A percentile compares a stretch with the other conserved stretches of the same genome.
Evolutionary conservation across 257 asterid genomes (phyloP).

Genomic region (Solanum ossicruentum): DNA sequence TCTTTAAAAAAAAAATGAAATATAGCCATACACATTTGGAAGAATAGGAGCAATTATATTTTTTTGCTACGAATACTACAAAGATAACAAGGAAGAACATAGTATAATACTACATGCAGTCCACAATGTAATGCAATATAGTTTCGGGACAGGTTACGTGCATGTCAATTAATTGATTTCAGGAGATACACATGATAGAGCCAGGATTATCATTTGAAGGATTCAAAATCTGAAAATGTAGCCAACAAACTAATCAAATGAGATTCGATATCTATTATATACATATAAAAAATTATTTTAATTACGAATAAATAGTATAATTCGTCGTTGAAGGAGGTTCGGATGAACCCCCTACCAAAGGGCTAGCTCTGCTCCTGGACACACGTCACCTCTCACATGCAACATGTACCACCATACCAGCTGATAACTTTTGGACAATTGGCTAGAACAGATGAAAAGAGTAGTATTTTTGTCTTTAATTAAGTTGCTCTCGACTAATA

Average conservation of each 20-base stretch:
- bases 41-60: neutral
- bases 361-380: neutral
- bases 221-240: too few relatives aligned
- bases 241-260: too few relatives aligned
- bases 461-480: neutral
- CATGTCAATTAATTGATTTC: neutral
- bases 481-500: neutral
- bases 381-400: fast-evolving
- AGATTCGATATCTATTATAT: too few relatives aligned
- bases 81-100: neutral
- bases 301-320: too few relatives aligned
- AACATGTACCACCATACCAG: neutral
- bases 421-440: neutral
- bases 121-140: neutral
- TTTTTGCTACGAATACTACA: neutral
- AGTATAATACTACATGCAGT: neutral
- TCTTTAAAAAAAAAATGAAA: too few relatives aligned
- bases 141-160: neutral
- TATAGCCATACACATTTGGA: neutral
- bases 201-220: too few relatives aligned
- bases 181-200: neutral
- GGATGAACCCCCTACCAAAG: too few relatives aligned
- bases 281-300: too few relatives aligned
- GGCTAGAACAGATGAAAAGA: neutral
- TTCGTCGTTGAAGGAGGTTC: too few relatives aligned